These are phyloP conservation scores for Mycena albidolilacea DNA, from an alignment of 768 basidiomycete species.

Conservation along the genomic window DNA sequence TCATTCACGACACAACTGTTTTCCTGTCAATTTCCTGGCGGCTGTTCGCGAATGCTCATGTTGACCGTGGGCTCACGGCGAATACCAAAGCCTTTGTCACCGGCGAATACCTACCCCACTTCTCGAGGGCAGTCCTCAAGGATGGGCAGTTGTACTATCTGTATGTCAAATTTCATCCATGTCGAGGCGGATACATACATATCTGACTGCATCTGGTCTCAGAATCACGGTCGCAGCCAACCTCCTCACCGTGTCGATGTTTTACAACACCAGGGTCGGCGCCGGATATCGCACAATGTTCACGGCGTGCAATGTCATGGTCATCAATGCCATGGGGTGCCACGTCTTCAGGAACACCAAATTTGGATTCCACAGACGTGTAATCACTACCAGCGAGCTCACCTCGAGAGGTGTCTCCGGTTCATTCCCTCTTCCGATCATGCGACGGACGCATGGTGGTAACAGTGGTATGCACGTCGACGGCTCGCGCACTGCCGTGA, in stretches of 20 bases:
- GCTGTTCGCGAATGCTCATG: not conserved
- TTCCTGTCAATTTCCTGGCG: constrained; percentile 4
- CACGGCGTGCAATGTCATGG: not conserved
- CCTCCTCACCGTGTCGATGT: not conserved
- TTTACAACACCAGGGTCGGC: not conserved
- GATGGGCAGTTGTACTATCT: constrained; percentile 5
- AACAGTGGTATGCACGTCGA: too few relatives aligned
- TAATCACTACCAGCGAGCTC: not conserved
- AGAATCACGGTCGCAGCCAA: not conserved
- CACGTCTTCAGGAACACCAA: constrained; percentile 1
- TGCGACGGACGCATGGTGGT: too few relatives aligned
- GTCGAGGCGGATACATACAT: not conserved
- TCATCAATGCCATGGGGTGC: not conserved
- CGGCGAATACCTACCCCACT: not conserved
- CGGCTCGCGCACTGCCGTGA: too few relatives aligned
- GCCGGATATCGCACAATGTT: not conserved
- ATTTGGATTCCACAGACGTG: not conserved
- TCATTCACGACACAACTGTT: not conserved
- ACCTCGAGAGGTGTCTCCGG: too few relatives aligned
- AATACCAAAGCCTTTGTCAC: not conserved
- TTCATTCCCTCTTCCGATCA: too few relatives aligned
- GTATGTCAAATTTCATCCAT: not conserved
- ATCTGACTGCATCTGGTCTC: not conserved
- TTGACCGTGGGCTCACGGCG: not conserved
- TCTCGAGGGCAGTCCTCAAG: not conserved